Evolutionary conservation across 192 early-diverging fungal genomes (phyloP).

Genomic region (Coemansia sp.): DNA sequence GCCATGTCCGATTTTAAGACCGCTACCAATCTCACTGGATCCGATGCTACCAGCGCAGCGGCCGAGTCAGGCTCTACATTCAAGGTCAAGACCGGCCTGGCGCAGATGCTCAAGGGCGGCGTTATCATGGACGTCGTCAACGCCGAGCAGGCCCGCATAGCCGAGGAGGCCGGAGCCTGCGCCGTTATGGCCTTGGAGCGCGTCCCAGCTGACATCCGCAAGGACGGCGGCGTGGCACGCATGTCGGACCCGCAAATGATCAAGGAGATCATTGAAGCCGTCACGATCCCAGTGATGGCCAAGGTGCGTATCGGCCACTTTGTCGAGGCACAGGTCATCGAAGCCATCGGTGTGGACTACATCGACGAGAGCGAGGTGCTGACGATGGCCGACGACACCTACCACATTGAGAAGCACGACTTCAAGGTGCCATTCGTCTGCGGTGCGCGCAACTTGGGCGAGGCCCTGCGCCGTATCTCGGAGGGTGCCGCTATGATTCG

Average conservation of each 20-base stretch:
- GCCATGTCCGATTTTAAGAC: constrained; percentile 19
- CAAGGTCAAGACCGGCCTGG: constrained; percentile 92
- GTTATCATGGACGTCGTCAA: constrained; percentile 99
- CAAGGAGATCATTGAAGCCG: constrained; percentile 90
- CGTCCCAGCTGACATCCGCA: constrained; percentile 98
- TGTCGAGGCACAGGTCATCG: constrained; percentile 97
- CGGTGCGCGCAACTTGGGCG: constrained; percentile 94
- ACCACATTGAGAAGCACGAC: constrained; percentile 95
- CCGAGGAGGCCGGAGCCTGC: constrained; percentile 94
- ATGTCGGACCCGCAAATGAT: constrained; percentile 99
- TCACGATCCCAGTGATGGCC: constrained; percentile 99
- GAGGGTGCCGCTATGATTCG: constrained; percentile 99
- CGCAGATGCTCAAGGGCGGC: constrained; percentile 98
- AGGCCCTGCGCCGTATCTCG: constrained; percentile 92
- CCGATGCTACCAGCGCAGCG: constrained; percentile 9
- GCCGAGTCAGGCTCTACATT: constrained; percentile 54
- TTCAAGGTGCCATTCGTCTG: constrained; percentile 96
- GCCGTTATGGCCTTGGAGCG: constrained; percentile 98
- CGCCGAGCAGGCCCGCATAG: constrained; percentile 95
- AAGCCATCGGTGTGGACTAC: constrained; percentile 88
- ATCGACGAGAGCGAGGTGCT: constrained; percentile 98
- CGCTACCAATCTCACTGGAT: constrained; percentile 60
- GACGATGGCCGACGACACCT: constrained; percentile 90
- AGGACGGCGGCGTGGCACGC: constrained; percentile 91
- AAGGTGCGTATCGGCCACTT: constrained; percentile 98